Conservation (phyloP, 768 basidiomycete species). For the Kwoniella europaea region DNA sequence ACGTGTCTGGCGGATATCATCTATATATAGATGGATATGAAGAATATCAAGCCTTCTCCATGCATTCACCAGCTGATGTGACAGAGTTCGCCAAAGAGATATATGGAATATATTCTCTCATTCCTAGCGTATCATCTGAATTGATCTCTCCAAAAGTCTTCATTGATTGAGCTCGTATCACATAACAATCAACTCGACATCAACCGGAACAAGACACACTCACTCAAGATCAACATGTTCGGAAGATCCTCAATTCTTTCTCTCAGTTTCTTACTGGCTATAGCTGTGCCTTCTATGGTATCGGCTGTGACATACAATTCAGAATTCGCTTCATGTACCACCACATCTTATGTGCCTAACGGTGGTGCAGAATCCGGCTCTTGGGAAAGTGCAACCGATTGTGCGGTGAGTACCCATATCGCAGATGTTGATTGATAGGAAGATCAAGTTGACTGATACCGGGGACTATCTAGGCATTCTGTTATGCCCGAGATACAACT, state of each 20-base stretch:
- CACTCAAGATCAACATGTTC: not conserved
- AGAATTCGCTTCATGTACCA: constrained; percentile 2
- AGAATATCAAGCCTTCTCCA: not conserved
- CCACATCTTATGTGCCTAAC: constrained; percentile 1
- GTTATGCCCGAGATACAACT: not conserved
- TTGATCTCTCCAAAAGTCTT: not conserved
- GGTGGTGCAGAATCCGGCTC: not conserved
- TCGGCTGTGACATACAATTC: not conserved
- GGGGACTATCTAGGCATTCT: not conserved
- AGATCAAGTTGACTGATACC: not conserved
- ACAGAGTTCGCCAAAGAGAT: not conserved
- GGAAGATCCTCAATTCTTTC: not conserved
- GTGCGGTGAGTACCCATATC: constrained; percentile 5
- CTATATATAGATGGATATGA: not conserved
- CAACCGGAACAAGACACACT: not conserved
- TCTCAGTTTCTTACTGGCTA: not conserved
- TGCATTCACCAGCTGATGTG: not conserved
- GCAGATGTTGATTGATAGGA: not conserved
- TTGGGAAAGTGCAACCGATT: not conserved
- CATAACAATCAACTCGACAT: too few species aligned
- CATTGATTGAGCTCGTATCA: not conserved
- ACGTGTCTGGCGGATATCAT: too few species aligned
- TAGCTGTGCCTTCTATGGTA: not conserved
- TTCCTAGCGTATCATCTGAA: not conserved
- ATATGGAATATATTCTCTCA: not conserved